phyloP scores from a whole-genome alignment of 495 filamentous ascomycete genomes.

The Penicillium daleae region DNA sequence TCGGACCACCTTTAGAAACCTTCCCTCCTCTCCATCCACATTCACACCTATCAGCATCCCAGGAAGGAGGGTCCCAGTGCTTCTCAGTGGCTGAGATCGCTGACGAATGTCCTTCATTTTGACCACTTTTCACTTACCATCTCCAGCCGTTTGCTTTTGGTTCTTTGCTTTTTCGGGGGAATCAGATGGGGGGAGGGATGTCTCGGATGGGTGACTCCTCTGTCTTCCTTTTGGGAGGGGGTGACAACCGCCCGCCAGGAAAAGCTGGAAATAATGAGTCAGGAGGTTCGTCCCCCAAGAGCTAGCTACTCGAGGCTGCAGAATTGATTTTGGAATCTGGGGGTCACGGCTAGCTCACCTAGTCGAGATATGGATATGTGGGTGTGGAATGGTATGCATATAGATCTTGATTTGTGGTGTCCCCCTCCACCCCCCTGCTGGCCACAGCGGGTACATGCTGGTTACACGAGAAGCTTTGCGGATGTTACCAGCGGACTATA shows the following conservation, averaged over 20 bases:
- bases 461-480: slow-evolving; percentile 9
- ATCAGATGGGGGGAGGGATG: slow-evolving; percentile 8
- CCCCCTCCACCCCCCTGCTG: not conserved
- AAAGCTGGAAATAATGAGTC: slow-evolving; percentile 7
- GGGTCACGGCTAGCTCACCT: slow-evolving; percentile 12
- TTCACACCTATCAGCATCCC: slow-evolving; percentile 23
- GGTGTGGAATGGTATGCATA: slow-evolving; percentile 2
- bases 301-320: slow-evolving; percentile 5
- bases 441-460: slow-evolving; percentile 10
- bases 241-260: not conserved
- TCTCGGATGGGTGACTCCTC: slow-evolving; percentile 21
- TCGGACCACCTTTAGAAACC: not conserved
- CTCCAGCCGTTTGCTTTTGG: slow-evolving; percentile 8
- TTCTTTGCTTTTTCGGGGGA: slow-evolving; percentile 10
- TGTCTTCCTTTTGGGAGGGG: not conserved
- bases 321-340: not conserved
- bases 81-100: slow-evolving; percentile 25
- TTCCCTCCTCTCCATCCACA: not conserved
- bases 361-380: slow-evolving; percentile 8
- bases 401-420: slow-evolving; percentile 7
- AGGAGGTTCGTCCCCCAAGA: slow-evolving; percentile 4
- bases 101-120: slow-evolving; percentile 1
- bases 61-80: slow-evolving; percentile 18
- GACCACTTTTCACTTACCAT: not conserved
- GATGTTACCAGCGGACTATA: slow-evolving; percentile 9